Evolutionary conservation across 345 rosid genomes (phyloP), one percentile per base, ranked within the genome.

Genomic region (Salix dunnii): DNA sequence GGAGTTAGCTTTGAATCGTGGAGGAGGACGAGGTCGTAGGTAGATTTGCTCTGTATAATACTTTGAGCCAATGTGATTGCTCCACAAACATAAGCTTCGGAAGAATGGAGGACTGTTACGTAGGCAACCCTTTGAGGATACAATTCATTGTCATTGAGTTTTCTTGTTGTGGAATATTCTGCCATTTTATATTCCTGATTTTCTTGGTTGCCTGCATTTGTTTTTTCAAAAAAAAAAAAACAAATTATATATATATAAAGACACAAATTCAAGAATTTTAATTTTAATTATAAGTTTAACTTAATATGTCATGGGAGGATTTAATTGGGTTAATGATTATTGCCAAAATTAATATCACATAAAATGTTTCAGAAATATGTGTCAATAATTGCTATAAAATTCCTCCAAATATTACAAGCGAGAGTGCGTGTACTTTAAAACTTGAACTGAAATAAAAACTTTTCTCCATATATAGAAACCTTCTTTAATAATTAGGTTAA

Each of bases 1-100:
- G 71, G 67, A 11, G 86, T 77, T 35, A 92, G 76, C 17, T 89
- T 78, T 13, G 78, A 78, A 48, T 93, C 97, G 11, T 91, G 90
- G 16, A 93, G 93, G 30, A 96, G 93, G 83, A 96, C 74, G 16
- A 93, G 86, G 78, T 87, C 94, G 21, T 65, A 71, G 0, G 80
- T 81, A 0, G 97, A 89, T 77, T 85, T 83, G 20, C 87, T 84
- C 48, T 81, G 91, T 14, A 76, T 81, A 63, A 96, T 90, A 81
- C 98, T 96, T 48, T 88, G 96, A 4, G 91, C 99, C 72, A 96
- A 78, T 14, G 98, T 88, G 33, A 93, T 93, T 43, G 99, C 99
- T 1, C 98, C 99, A 38, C 97, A 93, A 0, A 96, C 97, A 72
- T 93, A 95, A 33, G 87, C 86, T 68, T 93, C 97, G 0, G 98